Base-by-base conservation (phyloP, 768 basidiomycete species). In the Cystofilobasidium bisporidii region DNA sequence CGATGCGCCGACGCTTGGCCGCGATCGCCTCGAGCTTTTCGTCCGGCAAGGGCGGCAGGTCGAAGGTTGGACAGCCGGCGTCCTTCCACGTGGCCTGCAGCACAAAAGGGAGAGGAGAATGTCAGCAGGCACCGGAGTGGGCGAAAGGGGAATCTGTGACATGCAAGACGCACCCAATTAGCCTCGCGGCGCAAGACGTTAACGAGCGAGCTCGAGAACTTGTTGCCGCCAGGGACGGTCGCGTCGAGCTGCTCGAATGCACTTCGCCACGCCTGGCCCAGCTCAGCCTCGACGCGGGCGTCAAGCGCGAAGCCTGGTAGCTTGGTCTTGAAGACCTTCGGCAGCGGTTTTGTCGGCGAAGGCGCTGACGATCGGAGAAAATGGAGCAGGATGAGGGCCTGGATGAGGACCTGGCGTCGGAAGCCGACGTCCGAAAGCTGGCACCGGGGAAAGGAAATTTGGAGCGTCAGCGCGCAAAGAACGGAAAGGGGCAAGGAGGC, bases 401-500 rank as follows among this genome's bases (percentile, higher is more conserved):
- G 91, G 74, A 93, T 86, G 24, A 94, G 81, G 77, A 92, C 85
- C 77, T 94, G 92, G 20, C 90, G 85, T n/a, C 91, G 87, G 80
- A 96, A 96, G 72, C 88, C 84, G 0, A 88, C 88, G 73, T 93
- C 91, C 26, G 90, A 87, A 62, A 93, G 83, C 91, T 92, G 73
- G 10, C 38, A 58, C 67, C 71, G 30, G 56, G 70, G 41, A 56
- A 67, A 57, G 40, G 22, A 60, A 40, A 4, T 32, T 0, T 28
- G 26, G 3, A 26, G 2, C 32, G 32, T 33, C 12, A 45, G n/a
- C n/a, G n/a, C n/a, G n/a, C n/a, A n/a, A n/a, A n/a, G n/a, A n/a
- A 20, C 26, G 32, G 17, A 1, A 12, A 41, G 2, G 53, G 18
- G n/a, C 26, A 47, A 18, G 12, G 33, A 41, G 26, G 32, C 30